Evolutionary conservation across 176 grass and related monocot genomes (phyloP).

Genomic region (Ananas comosus): DNA sequence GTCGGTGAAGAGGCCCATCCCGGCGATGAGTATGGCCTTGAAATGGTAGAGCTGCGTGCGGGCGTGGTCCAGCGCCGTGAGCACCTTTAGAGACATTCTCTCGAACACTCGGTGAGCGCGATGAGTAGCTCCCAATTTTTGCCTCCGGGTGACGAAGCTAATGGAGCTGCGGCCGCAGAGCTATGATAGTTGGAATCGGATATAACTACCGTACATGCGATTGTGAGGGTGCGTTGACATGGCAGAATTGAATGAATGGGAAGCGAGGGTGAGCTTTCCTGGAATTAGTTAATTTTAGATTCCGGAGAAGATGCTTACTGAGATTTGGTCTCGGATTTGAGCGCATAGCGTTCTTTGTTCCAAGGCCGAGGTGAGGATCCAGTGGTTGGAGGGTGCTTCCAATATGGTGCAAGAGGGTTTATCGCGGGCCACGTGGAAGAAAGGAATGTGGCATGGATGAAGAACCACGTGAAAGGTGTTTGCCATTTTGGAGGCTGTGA

Average conservation of each 20-base stretch:
- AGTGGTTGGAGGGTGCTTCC: no score
- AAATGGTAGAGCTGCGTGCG: slow-evolving; percentile 38
- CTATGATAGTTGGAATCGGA: background rate
- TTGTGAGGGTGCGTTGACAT: no score
- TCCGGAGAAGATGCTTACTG: slow-evolving; percentile 8
- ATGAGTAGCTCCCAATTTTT: no score
- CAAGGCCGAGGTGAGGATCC: background rate
- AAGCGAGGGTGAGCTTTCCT: background rate
- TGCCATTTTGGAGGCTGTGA: background rate
- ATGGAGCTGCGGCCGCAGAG: no score
- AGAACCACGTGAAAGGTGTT: no score
- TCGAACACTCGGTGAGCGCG: background rate
- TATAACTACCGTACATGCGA: background rate
- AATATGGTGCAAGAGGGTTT: background rate
- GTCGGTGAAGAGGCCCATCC: slow-evolving; percentile 41
- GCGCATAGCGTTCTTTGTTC: no score
- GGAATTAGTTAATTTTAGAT: background rate
- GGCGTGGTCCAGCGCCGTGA: slow-evolving; percentile 24
- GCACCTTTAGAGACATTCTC: slow-evolving; percentile 19
- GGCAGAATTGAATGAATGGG: background rate
- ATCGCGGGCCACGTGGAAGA: background rate
- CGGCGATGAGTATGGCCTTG: slow-evolving; percentile 37
- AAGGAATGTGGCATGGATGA: background rate
- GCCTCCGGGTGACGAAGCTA: no score
- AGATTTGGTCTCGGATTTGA: no score